Base-by-base conservation (phyloP, 2,329 filamentous ascomycete species). In the Apiospora pterosperma region DNA sequence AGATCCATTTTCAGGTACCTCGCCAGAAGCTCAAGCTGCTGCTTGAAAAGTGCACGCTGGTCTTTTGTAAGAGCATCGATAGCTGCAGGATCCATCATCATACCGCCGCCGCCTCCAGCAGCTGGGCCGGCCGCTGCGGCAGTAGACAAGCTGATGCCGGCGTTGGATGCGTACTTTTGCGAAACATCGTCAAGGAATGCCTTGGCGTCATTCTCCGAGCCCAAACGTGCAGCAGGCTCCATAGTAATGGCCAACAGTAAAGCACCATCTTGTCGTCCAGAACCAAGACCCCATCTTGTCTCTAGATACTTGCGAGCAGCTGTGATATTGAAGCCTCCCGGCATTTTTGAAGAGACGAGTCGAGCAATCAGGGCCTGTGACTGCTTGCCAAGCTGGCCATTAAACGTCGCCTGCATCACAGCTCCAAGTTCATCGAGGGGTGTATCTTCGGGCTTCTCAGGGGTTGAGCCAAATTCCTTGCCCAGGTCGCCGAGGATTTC, bases 71-170 rank as follows among this genome's bases (percentile, higher is more conserved):
- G 85, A 16, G 96, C 96, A 77, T 99, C 96, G 69, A 99, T 90
- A 62, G 96, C 96, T 42, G 95, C 96, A 10, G 96, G 96, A 74
- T 99, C 96, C 94, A 99, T 98, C 92, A 99, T 97, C 96, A 99
- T 98, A 76, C 94, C 95, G 69, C 87, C 91, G 63, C 84, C 87
- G 64, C 84, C 87, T 67, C 86, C 91, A 63, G 84, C 90, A 63
- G 88, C 91, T 67, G 86, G 87, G 68, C 92, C 93, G 66, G 90
- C 90, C 62, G 90, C 87, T 31, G 92, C 86, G 34, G 91, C 89
- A 7, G 91, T 88, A 5, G 93, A 90, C 66, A 99, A 82, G 77
- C 84, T 96, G 78, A 99, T 89, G 66, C 96, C 96, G 58, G 92
- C 90, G 67, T 88, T 89, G 34, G 88, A 80, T 61, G 96, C 95